These are phyloP conservation scores for Sporothrix phasma DNA, from an alignment of 2,329 filamentous ascomycete species.

Conservation along the genomic window DNA sequence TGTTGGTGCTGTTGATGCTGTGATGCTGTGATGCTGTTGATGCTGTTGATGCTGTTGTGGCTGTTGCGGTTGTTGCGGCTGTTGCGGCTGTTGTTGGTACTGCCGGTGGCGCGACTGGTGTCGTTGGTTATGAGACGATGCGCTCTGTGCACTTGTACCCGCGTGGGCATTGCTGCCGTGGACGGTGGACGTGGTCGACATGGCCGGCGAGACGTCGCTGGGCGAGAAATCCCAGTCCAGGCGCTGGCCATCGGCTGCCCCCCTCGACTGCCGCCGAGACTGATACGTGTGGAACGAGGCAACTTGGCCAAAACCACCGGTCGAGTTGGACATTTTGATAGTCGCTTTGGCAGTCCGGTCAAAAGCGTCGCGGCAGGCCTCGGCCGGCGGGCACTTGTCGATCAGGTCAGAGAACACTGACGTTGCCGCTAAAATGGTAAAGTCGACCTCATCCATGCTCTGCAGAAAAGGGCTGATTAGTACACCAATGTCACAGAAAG, in stretches of 20 bases:
- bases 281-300: slow-evolving; percentile 9
- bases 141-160: background rate
- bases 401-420: slow-evolving; percentile 87
- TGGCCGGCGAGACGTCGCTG: slow-evolving; percentile 7
- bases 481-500: no score
- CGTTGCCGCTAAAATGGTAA: slow-evolving; percentile 85
- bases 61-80: slow-evolving; percentile 18
- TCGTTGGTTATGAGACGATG: background rate
- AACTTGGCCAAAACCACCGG: slow-evolving; percentile 61
- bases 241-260: slow-evolving; percentile 21
- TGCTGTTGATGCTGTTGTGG: slow-evolving; percentile 18
- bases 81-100: slow-evolving; percentile 10
- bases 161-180: slow-evolving; percentile 5
- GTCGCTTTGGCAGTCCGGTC: slow-evolving; percentile 92
- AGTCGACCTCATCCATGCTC: slow-evolving; percentile 94
- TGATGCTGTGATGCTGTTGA: slow-evolving; percentile 22
- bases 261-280: slow-evolving; percentile 22
- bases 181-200: slow-evolving; percentile 18
- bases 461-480: no score
- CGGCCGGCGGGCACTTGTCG: slow-evolving; percentile 88
- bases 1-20: slow-evolving; percentile 3
- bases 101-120: slow-evolving; percentile 26
- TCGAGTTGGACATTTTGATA: slow-evolving; percentile 86
- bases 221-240: slow-evolving; percentile 16
- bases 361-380: slow-evolving; percentile 90